Base-by-base conservation (phyloP, 148 eudicot genomes). In the Chenopodium formosanum region DNA sequence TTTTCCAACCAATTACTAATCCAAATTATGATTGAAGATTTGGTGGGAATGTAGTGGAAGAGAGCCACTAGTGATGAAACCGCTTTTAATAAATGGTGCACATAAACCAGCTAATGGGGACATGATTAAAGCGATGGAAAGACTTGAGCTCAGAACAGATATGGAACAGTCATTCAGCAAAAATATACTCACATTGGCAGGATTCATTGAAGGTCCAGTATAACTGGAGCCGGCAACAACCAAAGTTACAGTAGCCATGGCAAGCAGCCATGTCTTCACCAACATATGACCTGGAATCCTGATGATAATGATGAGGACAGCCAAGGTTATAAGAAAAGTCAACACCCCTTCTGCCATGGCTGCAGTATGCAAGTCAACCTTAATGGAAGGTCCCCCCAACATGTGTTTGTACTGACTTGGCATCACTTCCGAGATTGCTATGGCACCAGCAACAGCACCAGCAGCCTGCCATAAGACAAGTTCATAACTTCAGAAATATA, bases 151-250 rank as follows among this genome's bases (percentile, higher is more conserved):
- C 29, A 12, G 60, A 19, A 58, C 50, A 16, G 22, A 14, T 19
- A 62, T 7, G 9, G 52, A 9, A 74, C 13, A 67, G 32, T 29
- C 69, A 2, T 67, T 81, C 1, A 34, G 48, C 27, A 82, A 47
- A 78, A 58, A 62, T 58, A 50, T 78, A 88, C 97, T 93, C 83
- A 93, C 98, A 81, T 93, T 93, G 79, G 93, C 95, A 80, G 98
- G 98, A 83, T 95, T 95, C 95, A 95, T 91, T 46, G 98, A 87
- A 79, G 98, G 95, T 72, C 98, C 98, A 1, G 98, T 93, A 46
- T 90, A 95, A 44, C 84, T 82, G 60, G 97, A 86, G 77, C 98
- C 98, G 40, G 86, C 78, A 78, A 91, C 89, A 29, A 95, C 76
- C 83, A 93, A 65, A 73, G 94, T 75, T 6, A 95, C 91, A 29